A percentile compares a stretch with the other conserved stretches of the same genome.
phyloP scores from a whole-genome alignment of 2,329 filamentous ascomycete species.

The Ascomycota sp. region DNA sequence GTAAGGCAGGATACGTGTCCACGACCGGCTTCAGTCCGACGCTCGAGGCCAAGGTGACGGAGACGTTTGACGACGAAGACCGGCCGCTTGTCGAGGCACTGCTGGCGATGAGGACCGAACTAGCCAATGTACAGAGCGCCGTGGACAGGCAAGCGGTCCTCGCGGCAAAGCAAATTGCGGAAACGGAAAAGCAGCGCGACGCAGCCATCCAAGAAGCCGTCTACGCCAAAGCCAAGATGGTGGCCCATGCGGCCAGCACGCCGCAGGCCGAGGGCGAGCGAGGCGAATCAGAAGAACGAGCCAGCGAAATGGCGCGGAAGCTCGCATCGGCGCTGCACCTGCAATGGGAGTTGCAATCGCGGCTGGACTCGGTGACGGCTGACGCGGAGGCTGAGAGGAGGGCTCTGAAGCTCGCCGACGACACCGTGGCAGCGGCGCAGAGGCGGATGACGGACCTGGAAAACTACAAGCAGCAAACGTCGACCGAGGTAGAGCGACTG shows the following conservation, averaged over 20 bases:
- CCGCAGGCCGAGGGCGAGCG: slow-evolving; percentile 38
- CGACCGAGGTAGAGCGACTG: slow-evolving; percentile 67
- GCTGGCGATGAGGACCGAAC: slow-evolving; percentile 72
- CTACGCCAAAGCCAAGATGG: slow-evolving; percentile 83
- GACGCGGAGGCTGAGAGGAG: slow-evolving; percentile 68
- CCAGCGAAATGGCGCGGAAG: slow-evolving; percentile 58
- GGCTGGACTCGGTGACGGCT: slow-evolving; percentile 43
- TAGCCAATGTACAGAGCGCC: slow-evolving; percentile 73
- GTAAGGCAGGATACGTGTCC: slow-evolving; percentile 70
- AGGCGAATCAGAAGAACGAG: slow-evolving; percentile 32
- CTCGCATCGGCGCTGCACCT: slow-evolving; percentile 62
- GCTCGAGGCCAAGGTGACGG: slow-evolving; percentile 55
- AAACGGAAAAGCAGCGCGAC: slow-evolving; percentile 87
- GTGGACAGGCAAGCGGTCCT: slow-evolving; percentile 75
- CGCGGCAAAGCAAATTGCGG: slow-evolving; percentile 76
- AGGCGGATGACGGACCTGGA: slow-evolving; percentile 72
- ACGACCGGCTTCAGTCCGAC: slow-evolving; percentile 49
- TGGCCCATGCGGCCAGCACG: slow-evolving; percentile 46
- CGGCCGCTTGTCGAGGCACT: slow-evolving; percentile 82
- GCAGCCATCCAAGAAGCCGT: slow-evolving; percentile 86
- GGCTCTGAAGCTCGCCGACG: slow-evolving; percentile 69
- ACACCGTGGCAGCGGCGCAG: slow-evolving; percentile 65
- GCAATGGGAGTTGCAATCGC: slow-evolving; percentile 64
- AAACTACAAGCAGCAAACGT: slow-evolving; percentile 60
- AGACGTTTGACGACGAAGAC: slow-evolving; percentile 80